Percentiles rank a stretch among this genome's conserved stretches.
Conservation (phyloP, 495 filamentous ascomycete species). For the Penicilliopsis zonata region DNA sequence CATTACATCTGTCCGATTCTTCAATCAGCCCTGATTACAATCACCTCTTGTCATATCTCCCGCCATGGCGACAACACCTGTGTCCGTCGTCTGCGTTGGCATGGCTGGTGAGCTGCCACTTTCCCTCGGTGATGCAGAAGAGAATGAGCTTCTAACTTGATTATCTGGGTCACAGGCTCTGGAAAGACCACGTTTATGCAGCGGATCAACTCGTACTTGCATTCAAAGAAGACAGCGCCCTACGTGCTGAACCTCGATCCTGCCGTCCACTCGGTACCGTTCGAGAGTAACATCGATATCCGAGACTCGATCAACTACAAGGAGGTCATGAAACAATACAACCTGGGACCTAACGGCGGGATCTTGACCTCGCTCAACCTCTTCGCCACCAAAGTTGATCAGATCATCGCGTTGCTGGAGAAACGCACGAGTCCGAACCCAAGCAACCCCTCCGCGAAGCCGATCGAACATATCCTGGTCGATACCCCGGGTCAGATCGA, state of each 20-base stretch:
- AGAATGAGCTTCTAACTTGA: not conserved
- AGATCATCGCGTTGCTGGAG: constrained; percentile 79
- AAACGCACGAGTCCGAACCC: constrained; percentile 65
- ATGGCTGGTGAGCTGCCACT: constrained; percentile 59
- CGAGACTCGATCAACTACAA: constrained; percentile 98
- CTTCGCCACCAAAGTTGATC: constrained; percentile 95
- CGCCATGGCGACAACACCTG: constrained; percentile 38
- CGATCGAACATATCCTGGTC: constrained; percentile 74
- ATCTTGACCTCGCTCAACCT: constrained; percentile 93
- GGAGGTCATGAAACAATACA: constrained; percentile 99
- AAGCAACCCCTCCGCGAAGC: constrained; percentile 44
- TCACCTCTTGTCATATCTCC: too few species aligned
- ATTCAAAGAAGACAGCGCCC: constrained; percentile 58
- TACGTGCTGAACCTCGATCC: constrained; percentile 98
- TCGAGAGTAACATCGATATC: constrained; percentile 97
- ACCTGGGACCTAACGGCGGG: constrained; percentile 94
- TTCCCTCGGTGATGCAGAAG: not conserved
- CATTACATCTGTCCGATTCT: not conserved
- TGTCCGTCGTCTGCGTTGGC: constrained; percentile 86
- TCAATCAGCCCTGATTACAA: not conserved
- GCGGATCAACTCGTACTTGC: constrained; percentile 82
- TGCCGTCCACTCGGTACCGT: constrained; percentile 89
- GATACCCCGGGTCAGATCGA: constrained; percentile 98
- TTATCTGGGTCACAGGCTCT: constrained; percentile 44
- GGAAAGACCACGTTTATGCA: constrained; percentile 99